Base-by-base conservation (phyloP, 257 asterid genomes). In the Solanum lycopersicoides region DNA sequence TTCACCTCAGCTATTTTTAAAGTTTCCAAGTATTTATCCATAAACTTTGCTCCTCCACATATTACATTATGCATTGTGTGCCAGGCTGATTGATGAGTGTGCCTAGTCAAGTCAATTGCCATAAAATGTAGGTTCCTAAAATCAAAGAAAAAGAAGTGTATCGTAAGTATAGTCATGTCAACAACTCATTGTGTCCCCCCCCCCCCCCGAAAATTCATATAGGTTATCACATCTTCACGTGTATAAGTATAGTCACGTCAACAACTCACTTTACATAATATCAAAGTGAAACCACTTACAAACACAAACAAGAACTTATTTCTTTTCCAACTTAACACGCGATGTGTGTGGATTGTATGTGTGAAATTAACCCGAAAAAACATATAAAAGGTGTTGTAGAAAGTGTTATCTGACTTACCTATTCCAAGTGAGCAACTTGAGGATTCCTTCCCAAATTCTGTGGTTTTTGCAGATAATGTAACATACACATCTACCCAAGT, bases 51-150 rank as follows among this genome's bases (percentile, higher is more conserved):
- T n/a, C 98, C 98, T 1, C 98, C 96, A 50, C 98, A 93, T 14
- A 95, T 83, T 15, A 96, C 96, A 75, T 95, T 95, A 41, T 96
- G 99, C 98, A 95, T 94, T 15, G 95, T 89, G 73, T 96, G 98
- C 99, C 99, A 95, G 1, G 98, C 98, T 7, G 99, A 95, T 84
- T 93, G 96, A 89, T 96, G 99, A 25, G 99, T 96, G 83, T 95
- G 99, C 65, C 95, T 90, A 2, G 94, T 93, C 88, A 90, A 68
- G 86, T 96, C 97, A 12, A 25, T 76, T 11, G 90, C 28, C 39
- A 20, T 0, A 87, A 87, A 91, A 86, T 93, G 93, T 86, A 93
- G 91, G 76, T 93, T 93, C 91, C 98, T 95, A 87, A n/a, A 83
- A 12, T 56, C 44, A 79, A 53, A 72, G 56, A 37, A 34, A 59